phyloP scores from a whole-genome alignment of 2,329 filamentous ascomycete species.

The Thielaviopsis cerberus region DNA sequence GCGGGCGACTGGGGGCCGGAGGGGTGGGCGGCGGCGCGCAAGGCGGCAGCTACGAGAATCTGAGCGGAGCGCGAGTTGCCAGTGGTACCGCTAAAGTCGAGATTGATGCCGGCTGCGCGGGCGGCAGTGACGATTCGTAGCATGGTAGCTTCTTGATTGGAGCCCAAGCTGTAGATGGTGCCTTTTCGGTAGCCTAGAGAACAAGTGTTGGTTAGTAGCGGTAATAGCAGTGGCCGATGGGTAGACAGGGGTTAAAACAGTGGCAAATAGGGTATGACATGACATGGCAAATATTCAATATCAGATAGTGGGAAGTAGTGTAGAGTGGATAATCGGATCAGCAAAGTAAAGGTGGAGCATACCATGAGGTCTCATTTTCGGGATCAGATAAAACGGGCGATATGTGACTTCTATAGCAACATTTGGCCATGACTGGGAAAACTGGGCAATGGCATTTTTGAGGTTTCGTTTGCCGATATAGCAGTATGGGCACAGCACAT shows the following conservation, averaged over 20 bases:
- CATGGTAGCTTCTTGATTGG: conserved; percentile 17
- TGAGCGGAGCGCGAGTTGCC: conserved; percentile 29
- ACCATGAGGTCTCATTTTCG: conserved; percentile 18
- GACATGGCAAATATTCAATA: not conserved
- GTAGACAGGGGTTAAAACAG: not conserved
- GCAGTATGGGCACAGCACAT: conserved; percentile 34
- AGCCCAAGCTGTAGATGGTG: conserved; percentile 20
- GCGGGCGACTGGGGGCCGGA: conserved; percentile 3
- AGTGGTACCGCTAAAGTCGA: conserved; percentile 24
- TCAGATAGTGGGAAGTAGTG: not conserved
- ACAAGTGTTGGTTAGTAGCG: not conserved
- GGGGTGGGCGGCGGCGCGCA: conserved; percentile 18
- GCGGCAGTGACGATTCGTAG: conserved; percentile 19
- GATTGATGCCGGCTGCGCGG: conserved; percentile 21
- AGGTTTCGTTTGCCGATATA: conserved; percentile 31
- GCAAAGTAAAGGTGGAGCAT: conserved; percentile 1
- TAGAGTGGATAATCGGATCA: not conserved
- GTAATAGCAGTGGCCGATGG: not conserved
- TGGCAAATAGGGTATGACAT: not conserved
- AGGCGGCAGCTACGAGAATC: conserved; percentile 27
- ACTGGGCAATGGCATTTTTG: conserved; percentile 25
- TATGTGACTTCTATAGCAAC: conserved; percentile 28
- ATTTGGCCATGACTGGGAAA: conserved; percentile 23
- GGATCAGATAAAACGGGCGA: conserved; percentile 29
- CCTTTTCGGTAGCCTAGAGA: conserved; percentile 20